Percentiles rank a stretch among this genome's conserved stretches.
Conservation (phyloP, 331 rosid genomes). For the Spiraea crenata region DNA sequence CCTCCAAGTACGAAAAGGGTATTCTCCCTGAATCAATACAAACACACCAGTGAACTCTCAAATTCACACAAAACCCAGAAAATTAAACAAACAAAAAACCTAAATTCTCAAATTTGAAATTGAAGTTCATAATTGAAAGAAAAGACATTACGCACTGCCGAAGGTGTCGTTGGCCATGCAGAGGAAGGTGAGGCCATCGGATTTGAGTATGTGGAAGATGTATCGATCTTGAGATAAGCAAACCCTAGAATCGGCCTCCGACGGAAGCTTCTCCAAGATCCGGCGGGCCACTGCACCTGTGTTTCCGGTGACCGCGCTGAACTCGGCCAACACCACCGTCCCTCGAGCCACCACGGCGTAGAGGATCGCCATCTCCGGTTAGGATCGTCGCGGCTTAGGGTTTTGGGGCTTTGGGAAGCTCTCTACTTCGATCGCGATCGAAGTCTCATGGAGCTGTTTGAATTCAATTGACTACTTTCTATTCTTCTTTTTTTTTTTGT, state of each 20-base stretch:
- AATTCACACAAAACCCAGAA: constrained; percentile 3
- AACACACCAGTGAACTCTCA: constrained; percentile 5
- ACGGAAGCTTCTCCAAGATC: constrained; percentile 85
- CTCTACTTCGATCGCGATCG: constrained; percentile 39
- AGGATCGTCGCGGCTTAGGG: constrained; percentile 8
- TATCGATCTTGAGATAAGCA: constrained; percentile 98
- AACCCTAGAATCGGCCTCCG: constrained; percentile 76
- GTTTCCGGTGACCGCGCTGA: constrained; percentile 92
- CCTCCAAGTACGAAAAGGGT: constrained; percentile 95
- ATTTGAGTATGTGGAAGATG: constrained; percentile 86
- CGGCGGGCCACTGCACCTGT: constrained; percentile 94
- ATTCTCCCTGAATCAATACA: constrained; percentile 74
- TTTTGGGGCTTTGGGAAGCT: constrained; percentile 7
- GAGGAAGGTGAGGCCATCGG: constrained; percentile 73
- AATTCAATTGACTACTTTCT: neutral
- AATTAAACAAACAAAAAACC: neutral
- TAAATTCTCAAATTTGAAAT: neutral
- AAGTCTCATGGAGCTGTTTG: constrained; percentile 30
- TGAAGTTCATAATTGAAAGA: neutral
- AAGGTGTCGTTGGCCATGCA: constrained; percentile 95
- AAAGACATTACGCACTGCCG: constrained; percentile 51
- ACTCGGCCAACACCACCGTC: constrained; percentile 86
- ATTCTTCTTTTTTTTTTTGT: neutral
- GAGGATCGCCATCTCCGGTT: constrained; percentile 71
- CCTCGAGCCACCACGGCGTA: constrained; percentile 94